Conservation (phyloP, 2,329 filamentous ascomycete genomes). For the Daldinia sp. region DNA sequence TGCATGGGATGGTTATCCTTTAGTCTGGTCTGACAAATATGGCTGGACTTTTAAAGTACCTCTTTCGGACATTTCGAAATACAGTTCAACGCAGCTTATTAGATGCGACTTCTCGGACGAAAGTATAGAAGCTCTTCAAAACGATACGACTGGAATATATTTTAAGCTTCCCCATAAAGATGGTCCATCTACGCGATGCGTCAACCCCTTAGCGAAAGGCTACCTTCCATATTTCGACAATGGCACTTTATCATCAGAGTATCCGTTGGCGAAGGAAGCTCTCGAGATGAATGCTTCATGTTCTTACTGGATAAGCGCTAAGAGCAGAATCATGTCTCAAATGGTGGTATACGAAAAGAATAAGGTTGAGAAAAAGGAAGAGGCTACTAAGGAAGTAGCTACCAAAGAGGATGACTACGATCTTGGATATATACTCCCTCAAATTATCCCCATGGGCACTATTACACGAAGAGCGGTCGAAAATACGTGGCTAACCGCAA, state of each 20-base stretch:
- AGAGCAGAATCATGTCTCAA: constrained; percentile 93
- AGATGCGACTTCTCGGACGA: constrained; percentile 83
- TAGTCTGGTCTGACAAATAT: constrained; percentile 92
- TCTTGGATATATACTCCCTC: constrained; percentile 89
- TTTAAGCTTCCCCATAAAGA: constrained; percentile 98
- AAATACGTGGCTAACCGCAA: constrained; percentile 98
- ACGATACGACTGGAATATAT: constrained; percentile 76
- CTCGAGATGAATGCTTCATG: constrained; percentile 99
- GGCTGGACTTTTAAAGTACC: constrained; percentile 93
- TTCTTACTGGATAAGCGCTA: constrained; percentile 98
- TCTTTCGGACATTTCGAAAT: constrained; percentile 70
- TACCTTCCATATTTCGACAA: constrained; percentile 94
- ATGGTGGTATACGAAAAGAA: constrained; percentile 91
- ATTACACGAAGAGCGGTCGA: constrained; percentile 94
- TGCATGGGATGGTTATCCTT: constrained; percentile 87
- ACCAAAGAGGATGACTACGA: constrained; percentile 44
- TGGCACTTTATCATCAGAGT: constrained; percentile 88
- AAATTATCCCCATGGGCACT: constrained; percentile 98
- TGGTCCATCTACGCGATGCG: constrained; percentile 85
- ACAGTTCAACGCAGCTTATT: constrained; percentile 77
- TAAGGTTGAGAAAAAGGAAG: constrained; percentile 43
- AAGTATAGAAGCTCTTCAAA: constrained; percentile 71
- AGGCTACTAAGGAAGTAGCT: constrained; percentile 20
- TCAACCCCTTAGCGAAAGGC: constrained; percentile 88
- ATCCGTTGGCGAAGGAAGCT: constrained; percentile 90